phyloP scores from a whole-genome alignment of 2,329 filamentous ascomycete genomes.

The Aspergillus fructus region DNA sequence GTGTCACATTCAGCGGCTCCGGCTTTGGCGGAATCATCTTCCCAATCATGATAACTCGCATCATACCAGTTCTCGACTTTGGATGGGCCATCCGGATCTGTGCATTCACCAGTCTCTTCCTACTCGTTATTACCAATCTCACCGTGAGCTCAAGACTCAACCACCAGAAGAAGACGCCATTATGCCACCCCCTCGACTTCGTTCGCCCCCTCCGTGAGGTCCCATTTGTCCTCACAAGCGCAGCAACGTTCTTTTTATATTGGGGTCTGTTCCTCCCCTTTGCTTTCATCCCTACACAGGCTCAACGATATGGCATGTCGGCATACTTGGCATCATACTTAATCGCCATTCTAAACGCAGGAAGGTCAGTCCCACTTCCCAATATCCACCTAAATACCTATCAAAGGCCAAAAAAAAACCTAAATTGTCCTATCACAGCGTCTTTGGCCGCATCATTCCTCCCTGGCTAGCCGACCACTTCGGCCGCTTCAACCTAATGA shows the following conservation, averaged over 20 bases:
- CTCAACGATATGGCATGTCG: constrained; percentile 14
- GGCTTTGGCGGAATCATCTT: constrained; percentile 59
- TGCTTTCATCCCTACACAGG: constrained; percentile 14
- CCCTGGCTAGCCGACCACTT: constrained; percentile 55
- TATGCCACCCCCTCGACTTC: constrained; percentile 12
- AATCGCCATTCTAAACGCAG: constrained; percentile 54
- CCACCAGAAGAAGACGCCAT: constrained; percentile 4
- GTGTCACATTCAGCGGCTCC: constrained; percentile 54
- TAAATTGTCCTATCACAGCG: constrained; percentile 24
- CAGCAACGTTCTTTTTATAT: constrained; percentile 42
- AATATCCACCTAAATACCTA: background rate
- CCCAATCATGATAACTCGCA: constrained; percentile 58
- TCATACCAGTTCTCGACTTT: constrained; percentile 54
- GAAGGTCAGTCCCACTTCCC: constrained; percentile 20
- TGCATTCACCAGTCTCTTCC: constrained; percentile 60
- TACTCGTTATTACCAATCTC: constrained; percentile 50
- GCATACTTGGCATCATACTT: constrained; percentile 51
- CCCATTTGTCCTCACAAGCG: constrained; percentile 16
- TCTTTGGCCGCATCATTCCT: constrained; percentile 58
- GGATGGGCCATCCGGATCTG: constrained; percentile 56
- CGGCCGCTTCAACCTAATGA: constrained; percentile 29
- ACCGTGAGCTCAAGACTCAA: constrained; percentile 49
- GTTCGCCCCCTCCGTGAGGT: constrained; percentile 11
- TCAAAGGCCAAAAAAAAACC: background rate
- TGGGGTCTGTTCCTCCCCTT: constrained; percentile 27